A percentile compares a stretch with the other conserved stretches of the same genome.
Conservation (phyloP, 176 grass and related monocot species). For the Carex cristatella region DNA sequence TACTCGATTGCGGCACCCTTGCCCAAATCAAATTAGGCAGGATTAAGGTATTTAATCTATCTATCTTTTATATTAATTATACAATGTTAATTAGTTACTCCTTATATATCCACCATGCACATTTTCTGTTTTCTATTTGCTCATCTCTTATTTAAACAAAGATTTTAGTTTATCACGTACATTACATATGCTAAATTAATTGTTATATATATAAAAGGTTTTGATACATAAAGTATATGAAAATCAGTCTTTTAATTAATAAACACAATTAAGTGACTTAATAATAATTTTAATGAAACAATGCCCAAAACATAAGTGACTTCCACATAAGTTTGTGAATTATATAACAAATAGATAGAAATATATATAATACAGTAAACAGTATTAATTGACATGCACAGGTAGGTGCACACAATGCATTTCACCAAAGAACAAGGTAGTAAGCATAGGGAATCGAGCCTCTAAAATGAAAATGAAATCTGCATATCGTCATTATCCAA, state of each 20-base stretch:
- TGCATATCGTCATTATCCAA: conserved; percentile 4
- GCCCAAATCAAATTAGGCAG: conserved; percentile 80
- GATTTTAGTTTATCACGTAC: background rate
- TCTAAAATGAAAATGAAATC: conserved; percentile 11
- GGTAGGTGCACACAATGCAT: background rate
- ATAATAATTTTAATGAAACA: too few species aligned
- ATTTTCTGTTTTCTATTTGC: background rate
- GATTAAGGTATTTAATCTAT: conserved; percentile 59
- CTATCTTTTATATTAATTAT: background rate
- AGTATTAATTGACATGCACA: background rate
- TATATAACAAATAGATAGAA: too few species aligned
- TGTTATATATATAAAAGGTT: background rate
- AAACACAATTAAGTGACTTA: too few species aligned
- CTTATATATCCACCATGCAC: background rate
- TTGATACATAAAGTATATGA: too few species aligned
- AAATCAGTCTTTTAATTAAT: too few species aligned
- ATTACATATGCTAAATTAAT: background rate
- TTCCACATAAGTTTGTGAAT: too few species aligned
- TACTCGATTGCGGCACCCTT: conserved; percentile 81
- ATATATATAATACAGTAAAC: too few species aligned
- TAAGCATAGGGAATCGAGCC: background rate
- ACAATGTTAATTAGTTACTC: background rate
- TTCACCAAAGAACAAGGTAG: background rate
- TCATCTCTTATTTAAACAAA: background rate
- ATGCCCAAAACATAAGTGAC: too few species aligned